phyloP scores from a whole-genome alignment of 371 early-diverging fungal genomes.

The Mucor saturninus region DNA sequence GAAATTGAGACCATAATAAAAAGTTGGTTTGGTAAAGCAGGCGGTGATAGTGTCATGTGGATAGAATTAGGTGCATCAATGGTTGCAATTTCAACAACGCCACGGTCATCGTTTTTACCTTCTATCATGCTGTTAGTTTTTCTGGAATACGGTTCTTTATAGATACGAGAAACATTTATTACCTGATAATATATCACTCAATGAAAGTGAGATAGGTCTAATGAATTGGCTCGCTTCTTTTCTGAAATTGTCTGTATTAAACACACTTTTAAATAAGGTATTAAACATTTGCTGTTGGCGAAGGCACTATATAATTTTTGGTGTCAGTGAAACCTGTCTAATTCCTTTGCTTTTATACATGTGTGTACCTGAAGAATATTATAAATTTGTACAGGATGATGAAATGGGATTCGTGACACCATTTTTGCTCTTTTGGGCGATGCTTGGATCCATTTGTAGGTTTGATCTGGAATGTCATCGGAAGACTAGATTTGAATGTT shows the following conservation, averaged over 20 bases:
- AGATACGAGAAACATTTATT: neutral
- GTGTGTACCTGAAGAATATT: slow-evolving; percentile 27
- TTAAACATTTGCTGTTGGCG: slow-evolving; percentile 67
- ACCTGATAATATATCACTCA: slow-evolving; percentile 44
- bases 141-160: neutral
- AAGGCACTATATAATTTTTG: slow-evolving; percentile 37
- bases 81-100: slow-evolving; percentile 36
- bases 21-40: slow-evolving; percentile 25
- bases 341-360: neutral
- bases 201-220: slow-evolving; percentile 23
- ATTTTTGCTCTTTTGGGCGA: slow-evolving; percentile 40
- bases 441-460: slow-evolving; percentile 36
- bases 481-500: slow-evolving; percentile 7
- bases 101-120: slow-evolving; percentile 21
- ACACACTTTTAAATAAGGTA: slow-evolving; percentile 56
- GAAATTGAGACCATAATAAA: slow-evolving; percentile 39
- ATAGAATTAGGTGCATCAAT: slow-evolving; percentile 40
- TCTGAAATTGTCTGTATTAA: slow-evolving; percentile 31
- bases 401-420: slow-evolving; percentile 57
- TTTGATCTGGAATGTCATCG: slow-evolving; percentile 34
- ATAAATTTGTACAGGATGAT: slow-evolving; percentile 59
- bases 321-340: neutral
- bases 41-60: slow-evolving; percentile 41
- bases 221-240: neutral
- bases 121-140: slow-evolving; percentile 15